Conservation (phyloP, 768 basidiomycete genomes). For the Phanerodontia chrysosporium region DNA sequence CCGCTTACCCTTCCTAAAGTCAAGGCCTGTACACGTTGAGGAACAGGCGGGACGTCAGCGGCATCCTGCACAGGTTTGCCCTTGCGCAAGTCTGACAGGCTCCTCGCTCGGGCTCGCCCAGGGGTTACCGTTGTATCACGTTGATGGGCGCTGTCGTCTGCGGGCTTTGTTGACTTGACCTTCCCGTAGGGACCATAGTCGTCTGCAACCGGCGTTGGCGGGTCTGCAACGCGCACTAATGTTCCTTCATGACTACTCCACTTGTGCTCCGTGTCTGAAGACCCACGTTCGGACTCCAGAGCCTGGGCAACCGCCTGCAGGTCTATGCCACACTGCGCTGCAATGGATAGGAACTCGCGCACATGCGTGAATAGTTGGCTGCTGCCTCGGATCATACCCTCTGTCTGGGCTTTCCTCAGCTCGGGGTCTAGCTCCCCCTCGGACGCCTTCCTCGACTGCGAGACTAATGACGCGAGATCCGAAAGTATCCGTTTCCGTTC, state of each 20-base stretch:
- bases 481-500: conserved; percentile 82
- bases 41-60: conserved; percentile 29
- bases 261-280: conserved; percentile 27
- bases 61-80: conserved; percentile 17
- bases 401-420: conserved; percentile 53
- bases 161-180: neutral
- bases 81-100: conserved; percentile 47
- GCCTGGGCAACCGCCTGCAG: conserved; percentile 30
- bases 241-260: conserved; percentile 30
- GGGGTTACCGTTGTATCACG: conserved; percentile 10
- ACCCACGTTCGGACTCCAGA: conserved; percentile 24
- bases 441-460: conserved; percentile 66
- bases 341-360: conserved; percentile 72
- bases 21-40: conserved; percentile 20
- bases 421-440: conserved; percentile 45
- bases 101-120: conserved; percentile 39
- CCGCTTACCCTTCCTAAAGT: conserved; percentile 14
- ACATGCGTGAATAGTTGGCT: conserved; percentile 80
- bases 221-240: conserved; percentile 20
- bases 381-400: conserved; percentile 76
- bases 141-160: conserved; percentile 3
- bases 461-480: conserved; percentile 76
- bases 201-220: neutral
- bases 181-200: conserved; percentile 9
- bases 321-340: conserved; percentile 69